phyloP scores from a whole-genome alignment of 495 filamentous ascomycete genomes.

The Neurospora sp. region DNA sequence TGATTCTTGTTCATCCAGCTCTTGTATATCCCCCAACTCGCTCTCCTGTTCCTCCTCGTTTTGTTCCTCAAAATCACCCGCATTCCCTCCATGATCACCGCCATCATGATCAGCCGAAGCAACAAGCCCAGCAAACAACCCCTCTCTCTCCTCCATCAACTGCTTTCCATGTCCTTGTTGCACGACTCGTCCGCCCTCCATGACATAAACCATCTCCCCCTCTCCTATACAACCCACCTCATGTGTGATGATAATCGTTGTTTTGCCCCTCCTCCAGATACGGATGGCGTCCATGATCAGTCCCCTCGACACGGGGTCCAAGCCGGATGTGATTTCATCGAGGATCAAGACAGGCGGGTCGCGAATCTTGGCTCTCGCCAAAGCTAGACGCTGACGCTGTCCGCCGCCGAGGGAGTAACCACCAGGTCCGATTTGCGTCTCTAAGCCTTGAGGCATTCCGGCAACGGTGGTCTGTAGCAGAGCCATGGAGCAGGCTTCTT shows the following conservation, averaged over 20 bases:
- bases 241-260: conserved; percentile 87
- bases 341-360: conserved; percentile 78
- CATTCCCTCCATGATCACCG: not conserved
- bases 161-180: conserved; percentile 50
- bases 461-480: conserved; percentile 64
- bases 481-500: conserved; percentile 51
- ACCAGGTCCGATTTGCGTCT: conserved; percentile 62
- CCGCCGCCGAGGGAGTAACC: conserved; percentile 75
- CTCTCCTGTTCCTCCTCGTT: not conserved
- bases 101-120: conserved; percentile 14
- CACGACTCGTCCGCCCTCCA: conserved; percentile 60
- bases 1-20: not conserved
- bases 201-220: conserved; percentile 69
- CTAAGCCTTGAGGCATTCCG: conserved; percentile 58
- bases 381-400: conserved; percentile 65
- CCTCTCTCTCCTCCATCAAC: conserved; percentile 18
- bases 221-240: conserved; percentile 71
- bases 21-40: not conserved
- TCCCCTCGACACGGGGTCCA: conserved; percentile 60
- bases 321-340: conserved; percentile 77
- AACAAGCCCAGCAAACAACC: conserved; percentile 22
- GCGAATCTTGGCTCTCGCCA: conserved; percentile 65
- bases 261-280: conserved; percentile 65
- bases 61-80: not conserved
- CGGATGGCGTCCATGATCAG: conserved; percentile 65